Percentiles rank a stretch among this genome's conserved stretches.
phyloP scores from a whole-genome alignment of 2,329 filamentous ascomycete species.

The Niveomyces coronatus region DNA sequence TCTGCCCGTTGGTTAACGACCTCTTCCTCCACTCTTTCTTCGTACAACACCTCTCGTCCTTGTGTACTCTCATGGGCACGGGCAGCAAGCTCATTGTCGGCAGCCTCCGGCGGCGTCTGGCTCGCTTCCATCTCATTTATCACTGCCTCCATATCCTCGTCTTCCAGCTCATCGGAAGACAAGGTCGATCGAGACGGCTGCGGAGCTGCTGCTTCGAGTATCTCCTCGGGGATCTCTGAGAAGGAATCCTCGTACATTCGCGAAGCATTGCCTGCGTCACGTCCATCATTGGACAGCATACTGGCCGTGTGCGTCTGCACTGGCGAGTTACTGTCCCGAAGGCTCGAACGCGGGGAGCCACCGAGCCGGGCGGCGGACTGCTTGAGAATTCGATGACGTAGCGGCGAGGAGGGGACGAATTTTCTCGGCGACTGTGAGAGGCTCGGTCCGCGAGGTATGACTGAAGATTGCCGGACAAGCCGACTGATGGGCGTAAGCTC shows the following conservation, averaged over 20 bases:
- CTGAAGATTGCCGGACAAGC: constrained; percentile 13
- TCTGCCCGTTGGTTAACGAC: too few species aligned
- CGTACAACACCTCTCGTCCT: too few species aligned
- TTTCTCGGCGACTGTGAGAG: constrained; percentile 3
- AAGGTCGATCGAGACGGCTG: constrained; percentile 15
- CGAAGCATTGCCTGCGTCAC: constrained; percentile 15
- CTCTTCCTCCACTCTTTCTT: constrained; percentile 4
- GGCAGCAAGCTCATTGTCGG: neutral
- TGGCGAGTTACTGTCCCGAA: constrained; percentile 3
- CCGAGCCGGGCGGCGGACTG: neutral
- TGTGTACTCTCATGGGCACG: too few species aligned
- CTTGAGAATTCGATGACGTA: constrained; percentile 25
- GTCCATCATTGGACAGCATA: too few species aligned
- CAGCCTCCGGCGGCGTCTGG: neutral
- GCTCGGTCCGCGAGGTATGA: neutral
- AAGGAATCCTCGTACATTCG: constrained; percentile 44
- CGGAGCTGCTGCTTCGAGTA: constrained; percentile 40
- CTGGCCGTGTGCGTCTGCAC: too few species aligned
- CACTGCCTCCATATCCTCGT: constrained; percentile 7
- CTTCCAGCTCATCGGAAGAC: constrained; percentile 8
- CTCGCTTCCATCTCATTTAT: constrained; percentile 2
- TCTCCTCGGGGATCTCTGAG: constrained; percentile 42
- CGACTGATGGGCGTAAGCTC: constrained; percentile 13
- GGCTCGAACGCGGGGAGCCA: neutral
- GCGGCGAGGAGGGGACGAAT: constrained; percentile 16